Conservation (phyloP, 306 rosid species). For the Elaeagnus macrophylla region DNA sequence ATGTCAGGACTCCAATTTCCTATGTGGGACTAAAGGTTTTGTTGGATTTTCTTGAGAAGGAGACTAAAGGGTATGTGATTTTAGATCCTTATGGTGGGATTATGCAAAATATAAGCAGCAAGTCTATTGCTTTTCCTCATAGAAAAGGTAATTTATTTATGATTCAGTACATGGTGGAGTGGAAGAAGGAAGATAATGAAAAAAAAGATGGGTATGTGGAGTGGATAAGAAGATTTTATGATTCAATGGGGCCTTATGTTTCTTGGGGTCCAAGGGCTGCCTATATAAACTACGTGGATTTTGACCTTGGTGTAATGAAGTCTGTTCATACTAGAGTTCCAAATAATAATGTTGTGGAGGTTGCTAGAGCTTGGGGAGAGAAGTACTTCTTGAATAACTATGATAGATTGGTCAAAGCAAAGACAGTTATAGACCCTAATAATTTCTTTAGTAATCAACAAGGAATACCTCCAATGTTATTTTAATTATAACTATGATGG, state of each 20-base stretch:
- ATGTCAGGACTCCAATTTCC: conserved; percentile 34
- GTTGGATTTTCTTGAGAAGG: conserved; percentile 37
- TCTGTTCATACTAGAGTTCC: conserved; percentile 7
- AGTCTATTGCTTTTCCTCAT: conserved; percentile 65
- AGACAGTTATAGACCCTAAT: conserved; percentile 50
- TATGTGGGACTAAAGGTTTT: conserved; percentile 34
- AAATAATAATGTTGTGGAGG: conserved; percentile 21
- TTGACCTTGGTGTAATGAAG: conserved; percentile 54
- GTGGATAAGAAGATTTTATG: conserved; percentile 56
- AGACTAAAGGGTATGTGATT: conserved; percentile 52
- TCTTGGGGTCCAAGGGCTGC: conserved; percentile 77
- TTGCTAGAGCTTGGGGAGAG: conserved; percentile 65
- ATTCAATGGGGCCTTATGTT: conserved; percentile 48
- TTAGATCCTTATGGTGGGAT: conserved; percentile 67
- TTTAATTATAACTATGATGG: too few relatives aligned
- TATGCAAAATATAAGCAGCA: conserved; percentile 52
- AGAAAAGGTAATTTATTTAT: conserved; percentile 53
- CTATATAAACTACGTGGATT: conserved; percentile 60
- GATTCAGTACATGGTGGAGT: conserved; percentile 57
- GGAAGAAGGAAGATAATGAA: conserved; percentile 42
- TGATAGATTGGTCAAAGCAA: conserved; percentile 64
- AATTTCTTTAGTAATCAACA: conserved; percentile 58
- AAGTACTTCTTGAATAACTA: conserved; percentile 64
- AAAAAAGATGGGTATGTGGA: conserved; percentile 37
- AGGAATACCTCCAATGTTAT: conserved; percentile 86